Conservation (phyloP, 2,329 filamentous ascomycete species). For the Malbranchea zuffiana region DNA sequence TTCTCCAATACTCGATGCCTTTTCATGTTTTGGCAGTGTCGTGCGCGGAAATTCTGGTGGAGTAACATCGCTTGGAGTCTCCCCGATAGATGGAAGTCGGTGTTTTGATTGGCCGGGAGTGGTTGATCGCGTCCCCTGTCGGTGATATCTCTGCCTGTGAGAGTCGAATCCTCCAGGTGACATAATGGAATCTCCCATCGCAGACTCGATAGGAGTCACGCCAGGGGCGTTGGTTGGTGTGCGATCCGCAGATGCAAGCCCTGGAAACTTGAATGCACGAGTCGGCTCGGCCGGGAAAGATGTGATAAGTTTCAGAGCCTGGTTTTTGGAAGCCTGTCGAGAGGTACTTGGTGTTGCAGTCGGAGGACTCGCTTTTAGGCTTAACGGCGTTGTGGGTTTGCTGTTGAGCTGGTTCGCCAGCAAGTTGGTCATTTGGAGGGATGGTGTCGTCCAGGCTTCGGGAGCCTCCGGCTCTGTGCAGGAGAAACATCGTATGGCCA, state of each 20-base stretch:
- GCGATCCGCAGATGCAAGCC: conserved; percentile 42
- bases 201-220: conserved; percentile 80
- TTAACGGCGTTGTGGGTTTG: conserved; percentile 41
- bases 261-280: conserved; percentile 53
- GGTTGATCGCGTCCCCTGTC: conserved; percentile 56
- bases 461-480: conserved; percentile 77
- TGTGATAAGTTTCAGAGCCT: conserved; percentile 82
- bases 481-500: conserved; percentile 86
- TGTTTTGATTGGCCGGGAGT: conserved; percentile 52
- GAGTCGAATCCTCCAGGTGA: conserved; percentile 59
- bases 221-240: conserved; percentile 68
- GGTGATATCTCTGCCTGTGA: conserved; percentile 46
- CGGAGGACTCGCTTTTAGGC: conserved; percentile 3
- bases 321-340: conserved; percentile 60
- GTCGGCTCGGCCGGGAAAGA: conserved; percentile 52
- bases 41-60: conserved; percentile 33
- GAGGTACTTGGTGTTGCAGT: conserved; percentile 45
- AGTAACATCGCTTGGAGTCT: conserved; percentile 47
- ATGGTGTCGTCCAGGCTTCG: conserved; percentile 80
- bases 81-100: conserved; percentile 68
- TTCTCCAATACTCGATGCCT: conserved; percentile 40
- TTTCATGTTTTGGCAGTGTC: conserved; percentile 33
- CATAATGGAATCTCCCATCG: conserved; percentile 46
- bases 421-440: conserved; percentile 53
- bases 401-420: conserved; percentile 32